Percentiles rank a stretch among this genome's conserved stretches.
phyloP scores from a whole-genome alignment of 805 yeast genomes.

The Diddensiella santjacobensis region DNA sequence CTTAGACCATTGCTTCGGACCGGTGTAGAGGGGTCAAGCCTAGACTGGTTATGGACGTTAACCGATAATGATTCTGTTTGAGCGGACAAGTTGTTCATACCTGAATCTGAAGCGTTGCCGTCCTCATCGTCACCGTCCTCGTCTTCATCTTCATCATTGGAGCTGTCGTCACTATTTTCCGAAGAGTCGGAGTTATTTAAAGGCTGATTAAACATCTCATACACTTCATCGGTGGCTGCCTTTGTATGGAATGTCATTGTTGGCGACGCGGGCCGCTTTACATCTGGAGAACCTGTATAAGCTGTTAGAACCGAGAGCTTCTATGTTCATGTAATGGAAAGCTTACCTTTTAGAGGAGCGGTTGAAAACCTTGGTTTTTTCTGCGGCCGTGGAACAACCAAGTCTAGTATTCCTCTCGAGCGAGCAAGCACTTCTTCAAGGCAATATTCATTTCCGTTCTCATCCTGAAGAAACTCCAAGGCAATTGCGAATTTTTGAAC shows the following conservation, averaged over 20 bases:
- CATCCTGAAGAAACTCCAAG: slow-evolving; percentile 21
- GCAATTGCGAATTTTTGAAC: slow-evolving; percentile 23
- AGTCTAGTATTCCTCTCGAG: slow-evolving; percentile 36
- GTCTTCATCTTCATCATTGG: slow-evolving; percentile 20
- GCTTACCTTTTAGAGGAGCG: slow-evolving; percentile 44
- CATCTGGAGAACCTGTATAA: slow-evolving; percentile 8
- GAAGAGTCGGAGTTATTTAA: slow-evolving; percentile 20
- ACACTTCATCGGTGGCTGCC: slow-evolving; percentile 69
- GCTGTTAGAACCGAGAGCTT: slow-evolving; percentile 20
- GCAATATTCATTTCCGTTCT: slow-evolving; percentile 49
- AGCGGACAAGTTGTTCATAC: slow-evolving; percentile 7
- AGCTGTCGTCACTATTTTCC: slow-evolving; percentile 24
- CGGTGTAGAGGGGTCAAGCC: slow-evolving; percentile 1
- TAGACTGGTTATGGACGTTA: slow-evolving; percentile 5
- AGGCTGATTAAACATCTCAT: slow-evolving; percentile 58
- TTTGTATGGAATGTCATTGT: slow-evolving; percentile 75
- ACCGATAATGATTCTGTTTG: slow-evolving; percentile 6
- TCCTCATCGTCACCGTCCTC: slow-evolving; percentile 5
- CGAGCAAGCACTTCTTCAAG: slow-evolving; percentile 62
- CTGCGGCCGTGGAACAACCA: slow-evolving; percentile 26
- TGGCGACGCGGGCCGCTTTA: slow-evolving; percentile 45
- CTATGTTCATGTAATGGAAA: slow-evolving; percentile 7
- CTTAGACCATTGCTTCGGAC: neutral
- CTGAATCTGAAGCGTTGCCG: slow-evolving; percentile 2
- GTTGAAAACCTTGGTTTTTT: slow-evolving; percentile 28